Percentiles rank a stretch among this genome's conserved stretches.
Conservation (phyloP, 148 eudicot species). For the Rhododendron mucronatum region DNA sequence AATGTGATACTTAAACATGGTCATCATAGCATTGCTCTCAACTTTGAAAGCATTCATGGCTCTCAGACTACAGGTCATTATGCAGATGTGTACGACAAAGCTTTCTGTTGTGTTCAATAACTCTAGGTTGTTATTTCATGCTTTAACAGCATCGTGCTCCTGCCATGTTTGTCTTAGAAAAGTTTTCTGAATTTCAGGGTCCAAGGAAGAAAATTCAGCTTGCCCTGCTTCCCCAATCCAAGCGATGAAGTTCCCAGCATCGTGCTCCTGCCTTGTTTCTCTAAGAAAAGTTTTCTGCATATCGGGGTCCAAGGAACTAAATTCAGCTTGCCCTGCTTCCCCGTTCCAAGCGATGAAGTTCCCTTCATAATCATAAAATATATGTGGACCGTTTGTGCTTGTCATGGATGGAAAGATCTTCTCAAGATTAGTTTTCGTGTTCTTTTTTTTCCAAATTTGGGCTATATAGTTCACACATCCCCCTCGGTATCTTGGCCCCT, state of each 20-base stretch:
- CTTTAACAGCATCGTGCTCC: background rate
- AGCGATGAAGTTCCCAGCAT: slow-evolving; percentile 15
- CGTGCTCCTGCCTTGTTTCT: background rate
- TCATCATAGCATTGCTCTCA: too few species aligned
- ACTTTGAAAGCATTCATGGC: background rate
- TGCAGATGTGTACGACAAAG: background rate
- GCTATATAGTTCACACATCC: background rate
- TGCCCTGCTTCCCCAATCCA: slow-evolving; percentile 41
- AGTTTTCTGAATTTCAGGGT: slow-evolving; percentile 45
- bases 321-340: slow-evolving; percentile 51
- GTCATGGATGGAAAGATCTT: background rate
- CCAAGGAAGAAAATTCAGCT: slow-evolving; percentile 88
- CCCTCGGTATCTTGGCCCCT: background rate
- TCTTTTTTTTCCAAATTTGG: too few species aligned
- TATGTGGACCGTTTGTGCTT: background rate
- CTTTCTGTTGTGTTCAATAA: background rate
- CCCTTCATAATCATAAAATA: background rate
- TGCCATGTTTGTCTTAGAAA: background rate
- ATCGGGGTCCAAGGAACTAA: slow-evolving; percentile 88
- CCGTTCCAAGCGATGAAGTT: slow-evolving; percentile 25
- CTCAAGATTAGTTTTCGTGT: background rate
- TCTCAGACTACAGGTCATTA: background rate
- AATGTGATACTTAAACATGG: too few species aligned
- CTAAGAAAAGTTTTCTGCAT: background rate
- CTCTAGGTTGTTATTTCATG: background rate